Base-by-base conservation (phyloP, 2,329 filamentous ascomycete genomes). In the Aspergillus melleus region DNA sequence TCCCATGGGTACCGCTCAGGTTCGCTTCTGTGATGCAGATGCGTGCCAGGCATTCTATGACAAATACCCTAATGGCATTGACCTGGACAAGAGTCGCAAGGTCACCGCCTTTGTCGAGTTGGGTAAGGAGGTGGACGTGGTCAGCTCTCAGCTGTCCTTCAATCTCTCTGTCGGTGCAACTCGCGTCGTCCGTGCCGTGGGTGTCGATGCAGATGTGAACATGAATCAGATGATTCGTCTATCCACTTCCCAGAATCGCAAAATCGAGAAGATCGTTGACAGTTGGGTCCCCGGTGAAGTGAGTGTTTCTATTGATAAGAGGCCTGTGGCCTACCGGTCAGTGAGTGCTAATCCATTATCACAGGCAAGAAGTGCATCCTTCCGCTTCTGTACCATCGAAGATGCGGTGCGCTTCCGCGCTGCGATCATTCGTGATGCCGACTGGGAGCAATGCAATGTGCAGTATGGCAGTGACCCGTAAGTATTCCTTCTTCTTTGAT, bases 391-490 rank as follows among this genome's bases (percentile, higher is more conserved):
- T 49, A 79, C 74, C 61, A 79, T 83, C 58, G 71, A 74, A 24
- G 70, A 82, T 55, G 80, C 81, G 0, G 73, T 80, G 16, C 71
- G 70, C 20, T 83, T 84, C 72, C 77, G 75, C 57, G 69, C 71
- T 2, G 59, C 70, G 24, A 68, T 83, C 12, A 58, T 70, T 49
- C 71, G 74, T 19, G 71, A 79, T 44, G 62, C 68, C n/a, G 75
- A 80, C 2, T 83, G 78, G 77, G 79, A 82, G 62, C 73, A 76
- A 19, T 81, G 79, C 68, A 77, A 72, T 20, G 72, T 82, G 54
- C 63, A 68, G 19, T 81, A 76, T 61, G 75, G 70, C 2, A 57
- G 71, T 30, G 81, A 84, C 64, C 81, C 81, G 71, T 72, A 60
- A 67, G 70, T 68, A 9, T 46, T 12, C 22, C 36, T 32, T 24